Base-by-base conservation (phyloP, 352 stramenopile genomes). In the Globisporangium nagaii region DNA sequence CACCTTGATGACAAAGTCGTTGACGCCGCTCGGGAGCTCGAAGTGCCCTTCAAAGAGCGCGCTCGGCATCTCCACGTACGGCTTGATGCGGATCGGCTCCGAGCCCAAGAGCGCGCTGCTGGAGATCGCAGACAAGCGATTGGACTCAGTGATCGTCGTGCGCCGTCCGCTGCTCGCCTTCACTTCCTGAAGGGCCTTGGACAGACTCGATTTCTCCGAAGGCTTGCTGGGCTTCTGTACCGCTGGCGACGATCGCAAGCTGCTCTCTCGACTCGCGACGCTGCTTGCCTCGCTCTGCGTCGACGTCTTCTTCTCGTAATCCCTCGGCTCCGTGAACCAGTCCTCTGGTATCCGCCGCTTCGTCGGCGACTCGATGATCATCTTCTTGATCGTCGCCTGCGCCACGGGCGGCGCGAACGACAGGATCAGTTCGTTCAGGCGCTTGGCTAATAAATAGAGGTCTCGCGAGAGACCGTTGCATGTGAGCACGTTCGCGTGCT, bases 331-430 rank as follows among this genome's bases (percentile, higher is more conserved):
- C 1, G 72, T 87, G 53, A 84, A 92, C 82, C 82, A 93, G 47
- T 93, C 82, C 24, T 83, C 67, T 2, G 82, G 82, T 55, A 93
- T 93, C 22, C 74, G 77, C 13, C 78, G 71, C 48, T 83, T 86
- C 1, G 74, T 75, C 9, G 75, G 66, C 6, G 81, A 88, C 37
- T 90, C 80, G 3, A 68, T 58, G 10, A 84, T 70, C 35, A 84
- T 73, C 63, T 89, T 89, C 58, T 93, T 89, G 39, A 90, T 73
- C 1, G 79, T 90, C n/a, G 73, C 73, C 57, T 90, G 79, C 13
- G 72, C 68, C 3, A 77, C 69, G 0, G 75, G 81, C 42, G 79
- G 73, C 9, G 77, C 74, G 35, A 89, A 74, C 30, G 68, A 79
- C 30, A 86, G 65, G 3, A 87, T 70, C 22, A 60, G 75, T 40